Evolutionary conservation across 2,329 filamentous ascomycete genomes (phyloP).

Genomic region (Epichloe typhina): DNA sequence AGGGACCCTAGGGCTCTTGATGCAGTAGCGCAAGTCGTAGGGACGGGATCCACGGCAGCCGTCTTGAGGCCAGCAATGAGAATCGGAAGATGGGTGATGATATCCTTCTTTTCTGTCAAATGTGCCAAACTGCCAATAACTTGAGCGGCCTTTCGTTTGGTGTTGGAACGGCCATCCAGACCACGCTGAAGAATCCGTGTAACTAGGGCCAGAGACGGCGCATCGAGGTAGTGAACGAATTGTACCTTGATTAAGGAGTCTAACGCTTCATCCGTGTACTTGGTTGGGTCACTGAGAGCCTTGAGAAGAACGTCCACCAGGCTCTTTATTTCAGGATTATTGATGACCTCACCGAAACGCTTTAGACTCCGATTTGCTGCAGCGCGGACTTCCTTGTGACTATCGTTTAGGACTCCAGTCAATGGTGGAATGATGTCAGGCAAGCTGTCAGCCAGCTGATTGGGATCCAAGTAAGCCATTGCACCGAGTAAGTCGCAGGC

Average conservation of each 20-base stretch:
- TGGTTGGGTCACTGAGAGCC: slow-evolving; percentile 92
- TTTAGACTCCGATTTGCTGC: slow-evolving; percentile 94
- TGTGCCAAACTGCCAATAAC: slow-evolving; percentile 97
- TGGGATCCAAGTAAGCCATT: slow-evolving; percentile 96
- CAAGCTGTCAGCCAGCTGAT: slow-evolving; percentile 81
- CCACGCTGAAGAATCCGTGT: slow-evolving; percentile 92
- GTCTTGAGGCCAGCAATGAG: slow-evolving; percentile 80
- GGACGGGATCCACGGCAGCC: slow-evolving; percentile 89
- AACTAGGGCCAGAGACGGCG: slow-evolving; percentile 85
- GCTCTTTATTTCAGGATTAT: slow-evolving; percentile 90
- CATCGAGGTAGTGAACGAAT: slow-evolving; percentile 96
- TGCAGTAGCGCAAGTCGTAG: slow-evolving; percentile 87
- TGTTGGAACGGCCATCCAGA: slow-evolving; percentile 78
- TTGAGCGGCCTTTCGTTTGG: slow-evolving; percentile 90
- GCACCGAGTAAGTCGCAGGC: slow-evolving; percentile 92
- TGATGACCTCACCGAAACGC: slow-evolving; percentile 96
- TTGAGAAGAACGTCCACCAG: slow-evolving; percentile 86
- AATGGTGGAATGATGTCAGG: slow-evolving; percentile 95
- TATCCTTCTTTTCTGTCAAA: slow-evolving; percentile 89
- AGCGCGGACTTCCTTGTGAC: slow-evolving; percentile 87
- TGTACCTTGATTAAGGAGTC: slow-evolving; percentile 95
- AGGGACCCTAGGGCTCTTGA: slow-evolving; percentile 91
- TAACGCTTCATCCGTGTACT: slow-evolving; percentile 88
- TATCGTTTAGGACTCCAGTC: slow-evolving; percentile 89
- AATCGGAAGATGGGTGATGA: slow-evolving; percentile 80